These are phyloP conservation scores for Euphrasia arctica DNA, from an alignment of 305 asterid species.

Conservation along the genomic window DNA sequence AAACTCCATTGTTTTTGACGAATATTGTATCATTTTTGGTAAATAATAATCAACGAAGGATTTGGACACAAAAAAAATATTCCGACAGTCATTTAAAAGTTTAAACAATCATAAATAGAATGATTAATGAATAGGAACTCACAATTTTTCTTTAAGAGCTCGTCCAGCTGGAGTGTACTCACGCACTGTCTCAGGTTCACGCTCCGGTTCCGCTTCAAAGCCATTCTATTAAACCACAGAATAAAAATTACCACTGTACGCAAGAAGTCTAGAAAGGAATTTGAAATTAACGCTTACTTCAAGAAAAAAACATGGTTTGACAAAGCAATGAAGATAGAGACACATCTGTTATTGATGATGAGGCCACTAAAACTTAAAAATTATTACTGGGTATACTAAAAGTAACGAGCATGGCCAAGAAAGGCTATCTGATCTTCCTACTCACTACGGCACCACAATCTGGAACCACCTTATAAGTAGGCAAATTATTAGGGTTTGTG, in stretches of 20 bases:
- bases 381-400: background rate
- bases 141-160: conserved; percentile 83
- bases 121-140: conserved; percentile 35
- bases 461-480: background rate
- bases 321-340: background rate
- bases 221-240: conserved; percentile 45
- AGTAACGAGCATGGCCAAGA: background rate
- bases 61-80: background rate
- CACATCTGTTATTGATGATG: background rate
- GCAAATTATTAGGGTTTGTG: background rate
- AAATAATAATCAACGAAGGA: background rate
- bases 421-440: background rate
- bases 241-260: conserved; percentile 22
- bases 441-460: background rate
- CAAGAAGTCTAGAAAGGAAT: background rate
- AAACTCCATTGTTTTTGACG: background rate
- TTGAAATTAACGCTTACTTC: background rate
- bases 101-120: background rate
- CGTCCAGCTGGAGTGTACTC: conserved; percentile 81
- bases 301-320: background rate
- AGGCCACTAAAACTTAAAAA: background rate
- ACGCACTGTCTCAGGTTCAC: conserved; percentile 66
- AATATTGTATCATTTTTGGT: background rate
- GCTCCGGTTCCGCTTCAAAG: conserved; percentile 63
- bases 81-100: background rate